phyloP scores from a whole-genome alignment of 306 rosid species.

The Acacia confusa region DNA sequence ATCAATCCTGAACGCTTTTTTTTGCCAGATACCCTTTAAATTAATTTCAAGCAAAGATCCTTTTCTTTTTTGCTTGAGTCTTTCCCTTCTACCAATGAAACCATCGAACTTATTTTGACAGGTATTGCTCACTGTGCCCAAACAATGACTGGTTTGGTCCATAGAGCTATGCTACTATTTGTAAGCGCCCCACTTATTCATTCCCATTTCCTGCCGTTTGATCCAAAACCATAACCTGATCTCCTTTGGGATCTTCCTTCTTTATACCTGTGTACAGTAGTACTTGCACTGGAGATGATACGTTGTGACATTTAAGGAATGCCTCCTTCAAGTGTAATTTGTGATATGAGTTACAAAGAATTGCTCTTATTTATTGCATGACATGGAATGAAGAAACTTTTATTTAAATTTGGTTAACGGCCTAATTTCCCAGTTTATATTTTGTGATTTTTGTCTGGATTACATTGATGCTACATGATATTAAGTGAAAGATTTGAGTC shows the following conservation, averaged over 20 bases:
- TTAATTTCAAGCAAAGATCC: not conserved
- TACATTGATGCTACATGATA: too few species aligned
- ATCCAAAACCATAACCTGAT: not conserved
- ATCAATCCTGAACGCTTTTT: not conserved
- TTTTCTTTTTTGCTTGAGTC: not conserved
- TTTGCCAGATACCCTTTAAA: not conserved
- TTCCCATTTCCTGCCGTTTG: not conserved
- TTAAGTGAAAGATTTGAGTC: not conserved
- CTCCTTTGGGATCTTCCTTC: not conserved
- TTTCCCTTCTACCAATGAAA: not conserved
- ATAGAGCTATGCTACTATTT: not conserved
- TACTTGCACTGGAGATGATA: not conserved
- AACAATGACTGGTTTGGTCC: not conserved
- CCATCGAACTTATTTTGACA: not conserved
- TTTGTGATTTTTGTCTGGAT: not conserved
- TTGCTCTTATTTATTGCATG: not conserved
- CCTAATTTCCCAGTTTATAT: not conserved
- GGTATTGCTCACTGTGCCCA: not conserved
- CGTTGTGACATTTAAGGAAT: not conserved
- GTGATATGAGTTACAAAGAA: not conserved
- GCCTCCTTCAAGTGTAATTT: not conserved
- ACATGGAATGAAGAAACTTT: not conserved
- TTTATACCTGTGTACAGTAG: not conserved
- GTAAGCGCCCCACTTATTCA: not conserved
- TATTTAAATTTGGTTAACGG: not conserved